Base-by-base conservation (phyloP, 2,329 filamentous ascomycete species). In the Achaetomium macrosporum region DNA sequence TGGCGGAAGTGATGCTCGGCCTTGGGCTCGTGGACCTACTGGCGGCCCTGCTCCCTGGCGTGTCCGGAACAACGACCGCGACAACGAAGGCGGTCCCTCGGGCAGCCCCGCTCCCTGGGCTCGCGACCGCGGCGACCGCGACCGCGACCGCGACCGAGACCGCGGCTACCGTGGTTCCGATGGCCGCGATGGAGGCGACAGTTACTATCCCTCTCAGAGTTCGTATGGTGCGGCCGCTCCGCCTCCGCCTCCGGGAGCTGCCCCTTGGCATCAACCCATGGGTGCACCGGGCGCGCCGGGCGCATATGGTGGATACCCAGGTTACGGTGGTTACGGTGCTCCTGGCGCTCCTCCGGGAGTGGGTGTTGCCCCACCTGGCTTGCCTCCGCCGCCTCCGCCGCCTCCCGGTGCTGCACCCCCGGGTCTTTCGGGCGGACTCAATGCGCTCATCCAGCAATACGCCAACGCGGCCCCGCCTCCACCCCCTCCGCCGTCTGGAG, bases 21-120 rank as follows among this genome's bases (percentile, higher is more conserved):
- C 91, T 47, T 96, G 90, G 90, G 87, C 95, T 68, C 84, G 88
- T 65, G 88, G 86, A 36, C 88, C 90, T 16, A 90, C 87, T 30
- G 89, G 88, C 53, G 89, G 85, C 54, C 81, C 88, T 67, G 90
- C 90, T 61, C 90, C 90, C 8, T 96, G 91, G 89, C 77, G 80
- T 54, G 71, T 69, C 29, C 77, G 82, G 59, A 73, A 72, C 67
- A 76, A 78, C 43, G 78, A 82, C 54, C 72, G 76, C 59, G 72
- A 75, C 46, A 66, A 72, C 50, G 74, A 78, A 37, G 65, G 64
- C 33, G 31, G 69, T 47, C 71, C 70, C 53, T 68, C 71, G 47
- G 70, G 73, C 42, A 73, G 74, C 45, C 69, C 78, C 42, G 79
- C 81, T 55, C 81, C 82, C n/a, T 84, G 81, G 81, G 76, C 76